Evolutionary conservation across 805 yeast genomes (phyloP), one percentile per base, ranked within the genome.

Genomic region (Candida corydali): DNA sequence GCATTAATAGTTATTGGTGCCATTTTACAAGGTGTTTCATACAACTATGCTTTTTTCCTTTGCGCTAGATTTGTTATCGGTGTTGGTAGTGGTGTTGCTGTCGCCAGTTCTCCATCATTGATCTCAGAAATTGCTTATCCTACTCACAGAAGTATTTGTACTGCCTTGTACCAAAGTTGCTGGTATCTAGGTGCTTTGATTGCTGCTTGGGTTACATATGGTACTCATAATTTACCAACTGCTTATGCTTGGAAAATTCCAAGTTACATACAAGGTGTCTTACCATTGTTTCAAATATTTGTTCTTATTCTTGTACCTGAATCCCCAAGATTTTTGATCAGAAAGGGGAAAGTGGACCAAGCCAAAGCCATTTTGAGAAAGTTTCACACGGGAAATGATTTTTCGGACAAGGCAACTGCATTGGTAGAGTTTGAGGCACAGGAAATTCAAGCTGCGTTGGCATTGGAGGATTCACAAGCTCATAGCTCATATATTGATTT

Each of bases 191-290:
- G 80, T 31, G 76, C 77, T n/a, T 50, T 73, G 38, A 51, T 75
- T 32, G 74, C 79, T 6, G 73, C 76, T 18, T 69, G 76, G 73
- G 63, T 67, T 34, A 61, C 76, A 3, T 73, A 60, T 44, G 80
- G 78, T 49, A 61, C 75, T 12, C 53, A 63, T 35, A 42, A 48
- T 15, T 41, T 61, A 12, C 27, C 43, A 7, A 44, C 30, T 30
- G 49, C 57, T 26, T 66, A 69, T 63, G 57, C 69, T 18, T 76
- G 81, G 81, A 71, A 76, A 56, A 58, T 76, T 37, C 82, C 82
- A 26, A 63, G 77, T 9, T 63, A 63, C 34, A 41, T 76, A 28
- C 82, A 77, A 54, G 75, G 70, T 28, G 49, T 61, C 12, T 57
- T 70, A 43, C 78, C 82, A 2, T 17, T 65, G 3, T 12, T 69